Evolutionary conservation across 192 early-diverging fungal genomes (phyloP).

Genomic region (Entomortierella parvispora): DNA sequence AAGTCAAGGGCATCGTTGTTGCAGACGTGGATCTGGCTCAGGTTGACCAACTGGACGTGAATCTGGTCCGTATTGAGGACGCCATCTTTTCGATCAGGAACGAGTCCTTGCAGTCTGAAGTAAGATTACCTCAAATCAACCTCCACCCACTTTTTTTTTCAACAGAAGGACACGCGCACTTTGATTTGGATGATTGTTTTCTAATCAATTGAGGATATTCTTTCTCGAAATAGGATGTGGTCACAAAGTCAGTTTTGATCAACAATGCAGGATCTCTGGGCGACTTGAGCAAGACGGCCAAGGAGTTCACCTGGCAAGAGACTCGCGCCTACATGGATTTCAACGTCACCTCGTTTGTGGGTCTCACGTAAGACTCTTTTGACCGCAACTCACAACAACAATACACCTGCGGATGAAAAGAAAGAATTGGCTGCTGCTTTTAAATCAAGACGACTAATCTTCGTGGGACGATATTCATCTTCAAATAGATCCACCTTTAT

Average conservation of each 20-base stretch:
- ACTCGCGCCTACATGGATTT: constrained; percentile 59
- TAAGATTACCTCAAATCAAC: constrained; percentile 4
- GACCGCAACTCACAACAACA: too few species aligned
- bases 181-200: not conserved
- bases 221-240: constrained; percentile 4
- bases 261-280: constrained; percentile 84
- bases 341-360: constrained; percentile 69
- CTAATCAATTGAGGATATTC: not conserved
- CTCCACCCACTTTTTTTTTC: not conserved
- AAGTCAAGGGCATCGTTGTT: constrained; percentile 28
- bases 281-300: constrained; percentile 68
- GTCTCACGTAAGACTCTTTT: constrained; percentile 61
- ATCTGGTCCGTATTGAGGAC: constrained; percentile 27
- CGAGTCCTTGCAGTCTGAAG: constrained; percentile 21
- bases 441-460: too few species aligned
- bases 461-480: too few species aligned
- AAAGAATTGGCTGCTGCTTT: too few species aligned
- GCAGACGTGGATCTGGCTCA: constrained; percentile 44
- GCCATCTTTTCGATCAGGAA: constrained; percentile 12
- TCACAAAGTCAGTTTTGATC: constrained; percentile 63
- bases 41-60: constrained; percentile 17
- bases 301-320: constrained; percentile 59
- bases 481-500: constrained; percentile 55
- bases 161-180: not conserved
- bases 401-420: too few species aligned